A percentile compares a stretch with the other conserved stretches of the same genome.
These are phyloP conservation scores for Colletotrichum sp. DNA, from an alignment of 2,329 filamentous ascomycete species.

Conservation along the genomic window DNA sequence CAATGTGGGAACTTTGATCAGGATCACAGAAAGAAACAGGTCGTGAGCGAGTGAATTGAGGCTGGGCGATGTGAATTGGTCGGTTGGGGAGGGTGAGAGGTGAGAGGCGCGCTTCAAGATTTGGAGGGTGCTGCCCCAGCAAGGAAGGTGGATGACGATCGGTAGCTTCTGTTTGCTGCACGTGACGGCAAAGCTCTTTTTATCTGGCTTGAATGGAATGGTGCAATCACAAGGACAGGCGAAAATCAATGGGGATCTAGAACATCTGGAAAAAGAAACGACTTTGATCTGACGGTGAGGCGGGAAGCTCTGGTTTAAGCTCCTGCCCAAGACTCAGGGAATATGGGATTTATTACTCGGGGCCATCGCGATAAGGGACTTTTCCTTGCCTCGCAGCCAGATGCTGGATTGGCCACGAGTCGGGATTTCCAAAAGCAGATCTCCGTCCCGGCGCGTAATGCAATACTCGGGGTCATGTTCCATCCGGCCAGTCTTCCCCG, in stretches of 20 bases:
- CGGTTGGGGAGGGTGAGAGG: not conserved
- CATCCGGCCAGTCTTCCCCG: not conserved
- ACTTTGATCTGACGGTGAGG: not conserved
- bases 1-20: not conserved
- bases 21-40: not conserved
- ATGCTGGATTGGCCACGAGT: not conserved
- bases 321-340: not conserved
- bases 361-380: not conserved
- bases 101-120: not conserved
- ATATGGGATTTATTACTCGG: not conserved
- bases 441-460: not conserved
- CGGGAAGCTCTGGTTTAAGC: not conserved
- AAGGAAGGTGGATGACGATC: slow-evolving; percentile 17
- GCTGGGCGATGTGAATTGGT: not conserved
- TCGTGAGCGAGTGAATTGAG: not conserved
- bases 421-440: not conserved
- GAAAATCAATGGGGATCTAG: not conserved
- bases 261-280: not conserved
- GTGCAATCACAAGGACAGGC: not conserved
- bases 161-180: slow-evolving; percentile 1
- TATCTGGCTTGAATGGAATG: not conserved
- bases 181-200: not conserved
- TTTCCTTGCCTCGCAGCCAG: not conserved
- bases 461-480: slow-evolving; percentile 5
- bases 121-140: not conserved